A percentile compares a stretch with the other conserved stretches of the same genome.
Evolutionary conservation across 305 asterid species (phyloP).

Genomic region (Solanum hybrid): DNA sequence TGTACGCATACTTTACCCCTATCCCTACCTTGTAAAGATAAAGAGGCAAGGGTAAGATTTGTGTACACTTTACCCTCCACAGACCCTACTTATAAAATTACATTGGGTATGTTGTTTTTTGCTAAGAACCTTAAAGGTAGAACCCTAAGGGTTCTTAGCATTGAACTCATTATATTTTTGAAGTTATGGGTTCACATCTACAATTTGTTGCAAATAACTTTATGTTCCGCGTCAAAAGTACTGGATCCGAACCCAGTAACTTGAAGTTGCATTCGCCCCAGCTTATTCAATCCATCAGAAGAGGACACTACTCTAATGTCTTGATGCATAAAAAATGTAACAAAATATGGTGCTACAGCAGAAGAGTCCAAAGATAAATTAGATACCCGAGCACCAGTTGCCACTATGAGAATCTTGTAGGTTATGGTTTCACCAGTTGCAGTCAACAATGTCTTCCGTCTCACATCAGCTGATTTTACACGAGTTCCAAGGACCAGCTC

Average conservation of each 20-base stretch:
- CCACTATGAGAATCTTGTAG: constrained; percentile 84
- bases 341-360: constrained; percentile 4
- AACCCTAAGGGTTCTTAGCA: not conserved
- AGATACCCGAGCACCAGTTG: constrained; percentile 98
- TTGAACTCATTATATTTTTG: not conserved
- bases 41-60: not conserved
- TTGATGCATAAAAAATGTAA: not conserved
- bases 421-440: constrained; percentile 92
- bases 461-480: constrained; percentile 75
- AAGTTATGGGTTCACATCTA: not conserved
- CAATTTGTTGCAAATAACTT: not conserved
- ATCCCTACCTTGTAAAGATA: not conserved
- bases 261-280: not conserved
- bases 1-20: not conserved
- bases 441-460: constrained; percentile 73
- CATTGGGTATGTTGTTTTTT: not conserved
- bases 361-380: constrained; percentile 12
- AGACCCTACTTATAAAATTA: not conserved
- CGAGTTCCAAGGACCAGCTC: constrained; percentile 84
- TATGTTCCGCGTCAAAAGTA: not conserved
- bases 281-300: not conserved
- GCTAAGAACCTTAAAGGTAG: not conserved
- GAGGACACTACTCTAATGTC: not conserved
- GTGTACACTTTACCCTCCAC: not conserved
- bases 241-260: not conserved